These are phyloP conservation scores for Tilletia horrida DNA, from an alignment of 1,284 basidiomycete genomes.

Conservation along the genomic window DNA sequence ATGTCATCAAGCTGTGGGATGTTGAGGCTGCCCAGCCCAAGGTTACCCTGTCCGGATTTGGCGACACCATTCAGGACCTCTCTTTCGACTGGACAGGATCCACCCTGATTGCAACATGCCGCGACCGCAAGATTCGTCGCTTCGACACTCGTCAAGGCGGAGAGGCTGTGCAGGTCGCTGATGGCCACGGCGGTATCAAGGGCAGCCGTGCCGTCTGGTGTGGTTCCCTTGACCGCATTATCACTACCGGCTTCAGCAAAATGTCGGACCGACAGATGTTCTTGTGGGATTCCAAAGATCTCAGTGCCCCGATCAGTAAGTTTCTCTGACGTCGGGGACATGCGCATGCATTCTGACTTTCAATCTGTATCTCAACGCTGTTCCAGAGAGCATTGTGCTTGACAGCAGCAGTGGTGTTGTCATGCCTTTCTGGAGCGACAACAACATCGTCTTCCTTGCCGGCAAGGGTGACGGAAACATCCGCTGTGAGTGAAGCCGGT, in stretches of 20 bases:
- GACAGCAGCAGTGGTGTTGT: constrained; percentile 69
- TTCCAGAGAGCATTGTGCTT: constrained; percentile 32
- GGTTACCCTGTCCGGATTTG: constrained; percentile 70
- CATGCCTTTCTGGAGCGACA: constrained; percentile 95
- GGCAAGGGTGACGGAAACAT: constrained; percentile 59
- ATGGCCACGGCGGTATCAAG: constrained; percentile 91
- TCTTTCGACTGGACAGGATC: constrained; percentile 80
- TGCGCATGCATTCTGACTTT: no score
- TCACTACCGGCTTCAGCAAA: constrained; percentile 87
- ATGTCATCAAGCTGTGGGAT: constrained; percentile 88
- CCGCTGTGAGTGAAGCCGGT: constrained; percentile 20
- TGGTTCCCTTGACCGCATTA: constrained; percentile 80
- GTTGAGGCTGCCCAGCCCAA: constrained; percentile 56
- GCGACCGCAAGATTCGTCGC: constrained; percentile 85
- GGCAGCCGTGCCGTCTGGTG: constrained; percentile 86
- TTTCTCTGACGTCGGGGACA: neutral
- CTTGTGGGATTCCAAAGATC: constrained; percentile 57
- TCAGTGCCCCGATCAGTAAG: constrained; percentile 32
- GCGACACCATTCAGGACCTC: constrained; percentile 81
- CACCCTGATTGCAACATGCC: constrained; percentile 65
- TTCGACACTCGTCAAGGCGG: constrained; percentile 81
- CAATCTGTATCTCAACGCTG: no score
- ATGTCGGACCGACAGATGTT: constrained; percentile 87
- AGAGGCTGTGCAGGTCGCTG: constrained; percentile 73
- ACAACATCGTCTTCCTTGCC: constrained; percentile 75